Evolutionary conservation across 148 eudicot species (phyloP).

Genomic region (Rheum nobile): DNA sequence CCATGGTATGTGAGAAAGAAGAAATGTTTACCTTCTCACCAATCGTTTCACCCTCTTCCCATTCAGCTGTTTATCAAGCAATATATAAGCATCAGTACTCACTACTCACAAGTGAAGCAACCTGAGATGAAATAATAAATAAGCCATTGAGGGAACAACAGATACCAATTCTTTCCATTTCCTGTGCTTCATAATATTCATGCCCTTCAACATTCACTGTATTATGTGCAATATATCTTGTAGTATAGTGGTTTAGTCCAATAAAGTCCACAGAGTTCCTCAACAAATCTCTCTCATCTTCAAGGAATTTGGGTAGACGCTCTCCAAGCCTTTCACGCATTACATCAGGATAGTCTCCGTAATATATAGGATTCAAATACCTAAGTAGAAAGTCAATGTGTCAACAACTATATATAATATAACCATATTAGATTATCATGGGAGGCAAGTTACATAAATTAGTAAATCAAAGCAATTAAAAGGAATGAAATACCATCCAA

Average conservation of each 20-base stretch:
- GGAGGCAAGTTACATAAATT: not conserved
- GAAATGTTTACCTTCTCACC: slow-evolving; percentile 53
- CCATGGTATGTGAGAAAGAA: not conserved
- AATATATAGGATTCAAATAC: slow-evolving; percentile 73
- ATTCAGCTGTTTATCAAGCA: slow-evolving; percentile 47
- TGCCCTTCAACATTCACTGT: slow-evolving; percentile 25
- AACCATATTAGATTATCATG: not conserved
- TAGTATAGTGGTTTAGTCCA: slow-evolving; percentile 72
- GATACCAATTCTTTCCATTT: slow-evolving; percentile 56
- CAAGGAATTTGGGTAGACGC: slow-evolving; percentile 50
- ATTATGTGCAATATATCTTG: slow-evolving; percentile 51
- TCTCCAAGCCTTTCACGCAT: slow-evolving; percentile 71
- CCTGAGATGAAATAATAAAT: not conserved
- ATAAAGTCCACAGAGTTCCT: slow-evolving; percentile 52
- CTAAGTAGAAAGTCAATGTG: slow-evolving; percentile 16
- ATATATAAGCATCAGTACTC: not conserved
- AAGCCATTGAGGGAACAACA: not conserved
- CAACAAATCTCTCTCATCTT: slow-evolving; percentile 44
- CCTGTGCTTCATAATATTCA: slow-evolving; percentile 43
- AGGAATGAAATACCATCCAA: slow-evolving; percentile 54
- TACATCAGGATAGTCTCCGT: slow-evolving; percentile 57
- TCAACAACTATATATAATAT: not conserved
- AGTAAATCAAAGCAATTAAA: not conserved
- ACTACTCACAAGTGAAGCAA: not conserved
- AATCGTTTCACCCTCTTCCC: slow-evolving; percentile 60